Evolutionary conservation across 2,329 filamentous ascomycete genomes (phyloP).

Genomic region (Diaporthe sp.): DNA sequence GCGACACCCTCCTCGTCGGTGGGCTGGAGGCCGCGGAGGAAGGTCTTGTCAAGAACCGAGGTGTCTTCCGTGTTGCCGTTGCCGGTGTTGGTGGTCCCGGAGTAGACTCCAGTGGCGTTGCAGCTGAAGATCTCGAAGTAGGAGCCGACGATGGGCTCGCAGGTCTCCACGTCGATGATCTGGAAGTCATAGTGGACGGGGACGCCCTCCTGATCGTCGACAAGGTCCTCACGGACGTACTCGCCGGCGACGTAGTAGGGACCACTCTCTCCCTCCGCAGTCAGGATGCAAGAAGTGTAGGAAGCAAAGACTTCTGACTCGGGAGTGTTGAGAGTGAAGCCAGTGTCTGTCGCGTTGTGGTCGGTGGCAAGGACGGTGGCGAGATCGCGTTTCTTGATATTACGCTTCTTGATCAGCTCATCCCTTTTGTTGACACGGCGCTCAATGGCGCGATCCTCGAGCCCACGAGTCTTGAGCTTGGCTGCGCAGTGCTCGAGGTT

Average conservation of each 20-base stretch:
- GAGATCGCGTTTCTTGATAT: conserved; percentile 49
- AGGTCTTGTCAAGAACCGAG: conserved; percentile 56
- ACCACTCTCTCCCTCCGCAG: conserved; percentile 60
- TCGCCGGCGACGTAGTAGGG: conserved; percentile 67
- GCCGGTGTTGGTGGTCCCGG: conserved; percentile 50
- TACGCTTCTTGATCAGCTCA: conserved; percentile 49
- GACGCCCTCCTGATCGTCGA: conserved; percentile 61
- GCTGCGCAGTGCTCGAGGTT: conserved; percentile 54
- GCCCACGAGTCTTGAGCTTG: conserved; percentile 53
- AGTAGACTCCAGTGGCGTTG: conserved; percentile 56
- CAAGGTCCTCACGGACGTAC: conserved; percentile 61
- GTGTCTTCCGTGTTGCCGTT: conserved; percentile 54
- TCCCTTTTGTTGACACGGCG: conserved; percentile 52
- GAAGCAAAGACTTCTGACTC: conserved; percentile 50
- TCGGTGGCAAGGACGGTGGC: conserved; percentile 48
- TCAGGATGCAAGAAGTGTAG: conserved; percentile 58
- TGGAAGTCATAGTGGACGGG: conserved; percentile 64
- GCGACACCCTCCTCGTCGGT: conserved; percentile 55
- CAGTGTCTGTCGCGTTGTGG: conserved; percentile 50
- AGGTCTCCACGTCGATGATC: conserved; percentile 66
- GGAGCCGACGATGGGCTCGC: conserved; percentile 61
- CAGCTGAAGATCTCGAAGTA: conserved; percentile 67
- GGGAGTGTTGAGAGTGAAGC: conserved; percentile 48
- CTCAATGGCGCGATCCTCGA: conserved; percentile 50
- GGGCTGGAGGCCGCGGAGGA: conserved; percentile 55